Evolutionary conservation across 2,329 filamentous ascomycete genomes (phyloP).

Genomic region (Diplodia corticola): DNA sequence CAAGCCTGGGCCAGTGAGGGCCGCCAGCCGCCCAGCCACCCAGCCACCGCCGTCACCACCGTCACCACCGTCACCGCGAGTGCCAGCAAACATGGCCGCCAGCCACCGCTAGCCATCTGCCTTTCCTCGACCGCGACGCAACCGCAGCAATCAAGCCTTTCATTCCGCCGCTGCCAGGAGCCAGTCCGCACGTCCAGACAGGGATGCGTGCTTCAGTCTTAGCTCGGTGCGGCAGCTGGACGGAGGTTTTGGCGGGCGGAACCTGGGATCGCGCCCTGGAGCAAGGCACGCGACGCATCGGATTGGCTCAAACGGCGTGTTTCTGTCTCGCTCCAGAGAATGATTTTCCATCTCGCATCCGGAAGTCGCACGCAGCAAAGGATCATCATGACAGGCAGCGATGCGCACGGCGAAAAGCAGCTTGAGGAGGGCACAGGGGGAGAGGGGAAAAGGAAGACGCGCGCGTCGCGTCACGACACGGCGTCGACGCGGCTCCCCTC

Average conservation of each 20-base stretch:
- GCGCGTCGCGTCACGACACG: not conserved
- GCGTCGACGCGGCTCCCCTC: constrained; percentile 5
- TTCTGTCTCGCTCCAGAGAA: not conserved
- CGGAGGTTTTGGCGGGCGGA: not conserved
- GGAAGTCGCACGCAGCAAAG: not conserved
- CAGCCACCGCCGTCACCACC: constrained; percentile 12
- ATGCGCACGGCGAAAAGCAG: not conserved
- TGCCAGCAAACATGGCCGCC: constrained; percentile 5
- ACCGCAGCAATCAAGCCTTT: not conserved
- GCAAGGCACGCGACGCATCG: constrained; percentile 9
- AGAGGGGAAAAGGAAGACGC: not conserved
- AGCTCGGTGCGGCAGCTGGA: not conserved
- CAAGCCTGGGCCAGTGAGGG: constrained; percentile 8
- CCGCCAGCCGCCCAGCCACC: constrained; percentile 10
- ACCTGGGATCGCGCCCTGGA: constrained; percentile 8
- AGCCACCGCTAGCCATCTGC: constrained; percentile 14
- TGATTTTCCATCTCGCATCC: not conserved
- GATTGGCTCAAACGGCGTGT: constrained; percentile 1
- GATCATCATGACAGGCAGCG: not conserved
- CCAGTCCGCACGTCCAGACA: not conserved
- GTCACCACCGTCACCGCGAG: not conserved
- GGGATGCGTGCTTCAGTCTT: constrained; percentile 3
- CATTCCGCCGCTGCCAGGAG: not conserved
- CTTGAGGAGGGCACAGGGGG: not conserved
- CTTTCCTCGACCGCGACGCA: not conserved